Base-by-base conservation (phyloP, 345 rosid species). In the Rhodamnia rubescens region DNA sequence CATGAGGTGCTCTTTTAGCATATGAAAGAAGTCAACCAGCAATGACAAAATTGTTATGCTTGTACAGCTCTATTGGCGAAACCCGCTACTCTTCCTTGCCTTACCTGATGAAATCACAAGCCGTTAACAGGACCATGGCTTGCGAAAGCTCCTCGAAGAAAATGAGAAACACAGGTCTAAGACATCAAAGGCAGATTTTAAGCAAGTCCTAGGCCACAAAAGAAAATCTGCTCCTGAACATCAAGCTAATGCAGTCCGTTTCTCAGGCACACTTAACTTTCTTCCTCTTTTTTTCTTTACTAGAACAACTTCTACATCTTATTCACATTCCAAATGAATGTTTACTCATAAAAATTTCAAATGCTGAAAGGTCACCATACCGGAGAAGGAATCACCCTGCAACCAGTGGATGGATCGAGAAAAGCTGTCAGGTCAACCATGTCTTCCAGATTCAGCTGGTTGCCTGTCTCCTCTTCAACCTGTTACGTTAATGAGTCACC, bases 381-480 rank as follows among this genome's bases (percentile, higher is more conserved):
- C 1, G 96, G 98, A 86, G 98, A 97, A 84, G 98, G 97, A 81
- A 94, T 90, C 55, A 94, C 88, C 87, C 90, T 89, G 91, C 88
- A 53, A 84, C 96, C 96, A 13, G 96, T 94, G 74, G 94, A 92
- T 85, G 93, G 90, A 56, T 97, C 93, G 55, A 95, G 93, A 89
- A 97, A 95, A 85, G 96, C 90, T 5, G 99, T 94, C 87, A 97
- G 96, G 88, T 97, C 97, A 86, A 97, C 89, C 96, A 95, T 91
- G 88, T 94, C 95, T 85, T 93, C 95, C 4, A 91, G 87, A 47
- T 89, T 95, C 84, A 97, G 87, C 53, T 91, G 92, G 85, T 95
- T 95, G 86, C 98, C 96, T 1, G 91, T 92, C 87, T 97, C 99
- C 89, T 97, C 99, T 90, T 95, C 96, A 18, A 97, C 96, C 98